phyloP scores from a whole-genome alignment of 2,329 filamentous ascomycete species.

The Aspergillus sp. region DNA sequence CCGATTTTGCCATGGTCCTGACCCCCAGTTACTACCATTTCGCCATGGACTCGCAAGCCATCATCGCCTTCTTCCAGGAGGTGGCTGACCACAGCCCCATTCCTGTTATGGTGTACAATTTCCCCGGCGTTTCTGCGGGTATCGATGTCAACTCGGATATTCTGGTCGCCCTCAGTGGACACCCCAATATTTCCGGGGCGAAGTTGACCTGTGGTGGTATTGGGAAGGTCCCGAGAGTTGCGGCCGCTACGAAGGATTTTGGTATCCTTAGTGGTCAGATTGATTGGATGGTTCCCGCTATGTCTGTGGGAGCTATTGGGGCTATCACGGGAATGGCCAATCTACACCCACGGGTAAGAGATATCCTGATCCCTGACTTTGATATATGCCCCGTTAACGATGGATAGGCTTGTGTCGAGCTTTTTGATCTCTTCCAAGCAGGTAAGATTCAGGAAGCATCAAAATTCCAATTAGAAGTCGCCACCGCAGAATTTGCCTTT shows the following conservation, averaged over 20 bases:
- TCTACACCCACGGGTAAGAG: conserved; percentile 48
- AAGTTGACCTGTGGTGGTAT: conserved; percentile 36
- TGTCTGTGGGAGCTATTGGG: conserved; percentile 56
- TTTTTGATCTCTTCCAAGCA: conserved; percentile 45
- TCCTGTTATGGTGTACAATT: conserved; percentile 46
- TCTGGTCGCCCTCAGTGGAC: conserved; percentile 23
- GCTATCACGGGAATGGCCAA: conserved; percentile 62
- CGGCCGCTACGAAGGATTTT: conserved; percentile 33
- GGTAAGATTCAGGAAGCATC: conserved; percentile 48
- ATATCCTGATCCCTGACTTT: conserved; percentile 1
- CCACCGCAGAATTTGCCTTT: conserved; percentile 53
- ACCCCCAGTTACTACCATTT: conserved; percentile 68
- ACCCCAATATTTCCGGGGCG: conserved; percentile 32
- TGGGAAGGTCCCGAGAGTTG: conserved; percentile 39
- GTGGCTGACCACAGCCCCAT: conserved; percentile 53
- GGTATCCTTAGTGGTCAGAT: conserved; percentile 39
- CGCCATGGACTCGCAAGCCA: conserved; percentile 57
- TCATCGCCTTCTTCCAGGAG: conserved; percentile 59
- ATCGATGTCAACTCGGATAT: conserved; percentile 41
- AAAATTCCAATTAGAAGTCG: conserved; percentile 48
- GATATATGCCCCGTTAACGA: not conserved
- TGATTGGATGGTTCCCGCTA: conserved; percentile 49
- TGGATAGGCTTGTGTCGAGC: conserved; percentile 39
- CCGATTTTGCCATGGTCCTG: conserved; percentile 68
- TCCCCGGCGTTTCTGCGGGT: conserved; percentile 39